These are phyloP conservation scores for Populus hybrid DNA, from an alignment of 441 rosid species.

Conservation along the genomic window DNA sequence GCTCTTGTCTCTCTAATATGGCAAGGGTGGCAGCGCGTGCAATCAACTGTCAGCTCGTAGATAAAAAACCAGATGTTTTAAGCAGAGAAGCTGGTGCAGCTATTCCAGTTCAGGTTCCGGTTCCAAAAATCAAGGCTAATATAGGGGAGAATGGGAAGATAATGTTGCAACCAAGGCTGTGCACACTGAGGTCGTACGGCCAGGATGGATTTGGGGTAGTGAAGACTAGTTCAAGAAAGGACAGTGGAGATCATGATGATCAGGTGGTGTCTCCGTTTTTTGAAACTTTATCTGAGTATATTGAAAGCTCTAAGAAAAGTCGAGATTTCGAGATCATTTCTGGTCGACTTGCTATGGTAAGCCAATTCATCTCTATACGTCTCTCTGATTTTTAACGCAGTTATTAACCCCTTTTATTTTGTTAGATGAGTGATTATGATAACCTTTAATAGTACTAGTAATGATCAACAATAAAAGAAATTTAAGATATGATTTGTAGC, in stretches of 20 bases:
- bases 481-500: neutral
- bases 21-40: constrained; percentile 17
- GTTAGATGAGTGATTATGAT: neutral
- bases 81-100: constrained; percentile 24
- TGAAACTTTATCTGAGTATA: constrained; percentile 71
- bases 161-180: constrained; percentile 74
- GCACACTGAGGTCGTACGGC: constrained; percentile 83
- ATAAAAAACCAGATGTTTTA: constrained; percentile 13
- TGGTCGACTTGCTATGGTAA: constrained; percentile 86
- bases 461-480: neutral
- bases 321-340: constrained; percentile 85
- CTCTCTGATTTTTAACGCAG: neutral
- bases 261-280: constrained; percentile 53
- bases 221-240: constrained; percentile 30
- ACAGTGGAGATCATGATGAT: constrained; percentile 15
- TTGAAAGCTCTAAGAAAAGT: constrained; percentile 83
- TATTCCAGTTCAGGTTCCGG: constrained; percentile 7
- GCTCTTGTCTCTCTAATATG: neutral
- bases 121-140: constrained; percentile 23
- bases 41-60: neutral
- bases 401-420: neutral
- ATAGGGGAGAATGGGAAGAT: constrained; percentile 50
- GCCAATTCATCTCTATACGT: neutral
- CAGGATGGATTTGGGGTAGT: constrained; percentile 51
- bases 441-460: too few relatives aligned